These are phyloP conservation scores for Pulveroboletus ravenelii DNA, from an alignment of 768 basidiomycete species.

Conservation along the genomic window DNA sequence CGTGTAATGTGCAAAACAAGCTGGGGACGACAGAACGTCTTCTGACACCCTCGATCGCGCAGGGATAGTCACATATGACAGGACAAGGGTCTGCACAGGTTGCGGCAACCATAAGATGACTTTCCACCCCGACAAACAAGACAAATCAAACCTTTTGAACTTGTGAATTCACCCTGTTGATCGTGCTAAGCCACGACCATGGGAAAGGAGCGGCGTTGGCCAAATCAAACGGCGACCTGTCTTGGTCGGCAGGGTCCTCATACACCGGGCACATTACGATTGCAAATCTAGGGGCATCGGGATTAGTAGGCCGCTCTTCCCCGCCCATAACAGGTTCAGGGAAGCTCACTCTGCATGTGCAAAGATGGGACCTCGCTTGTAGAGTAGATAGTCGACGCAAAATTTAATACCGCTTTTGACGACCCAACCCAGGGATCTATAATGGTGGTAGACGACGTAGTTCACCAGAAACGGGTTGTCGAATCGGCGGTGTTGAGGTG, in stretches of 20 bases:
- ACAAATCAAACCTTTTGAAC: conserved; percentile 84
- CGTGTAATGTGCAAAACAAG: conserved; percentile 70
- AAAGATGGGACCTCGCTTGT: conserved; percentile 93
- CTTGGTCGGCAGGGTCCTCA: conserved; percentile 71
- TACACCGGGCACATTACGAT: conserved; percentile 89
- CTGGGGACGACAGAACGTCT: conserved; percentile 60
- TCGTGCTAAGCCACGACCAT: conserved; percentile 96
- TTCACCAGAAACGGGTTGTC: conserved; percentile 93
- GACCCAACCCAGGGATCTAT: conserved; percentile 94
- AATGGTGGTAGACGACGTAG: conserved; percentile 92
- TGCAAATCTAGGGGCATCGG: conserved; percentile 60
- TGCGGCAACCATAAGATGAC: conserved; percentile 1
- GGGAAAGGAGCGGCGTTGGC: conserved; percentile 68
- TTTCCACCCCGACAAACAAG: neutral
- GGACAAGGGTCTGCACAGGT: conserved; percentile 68
- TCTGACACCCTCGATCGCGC: conserved; percentile 53
- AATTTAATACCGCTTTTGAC: conserved; percentile 96
- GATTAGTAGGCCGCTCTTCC: neutral
- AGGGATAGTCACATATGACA: conserved; percentile 92
- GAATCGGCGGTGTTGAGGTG: conserved; percentile 42
- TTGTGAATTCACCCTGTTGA: conserved; percentile 94
- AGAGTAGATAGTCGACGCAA: conserved; percentile 91
- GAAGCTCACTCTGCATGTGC: conserved; percentile 84
- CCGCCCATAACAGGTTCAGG: neutral
- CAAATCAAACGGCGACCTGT: conserved; percentile 57